These are phyloP conservation scores for Xerocomus nothofagi DNA, from an alignment of 1,284 basidiomycete genomes.

Conservation along the genomic window DNA sequence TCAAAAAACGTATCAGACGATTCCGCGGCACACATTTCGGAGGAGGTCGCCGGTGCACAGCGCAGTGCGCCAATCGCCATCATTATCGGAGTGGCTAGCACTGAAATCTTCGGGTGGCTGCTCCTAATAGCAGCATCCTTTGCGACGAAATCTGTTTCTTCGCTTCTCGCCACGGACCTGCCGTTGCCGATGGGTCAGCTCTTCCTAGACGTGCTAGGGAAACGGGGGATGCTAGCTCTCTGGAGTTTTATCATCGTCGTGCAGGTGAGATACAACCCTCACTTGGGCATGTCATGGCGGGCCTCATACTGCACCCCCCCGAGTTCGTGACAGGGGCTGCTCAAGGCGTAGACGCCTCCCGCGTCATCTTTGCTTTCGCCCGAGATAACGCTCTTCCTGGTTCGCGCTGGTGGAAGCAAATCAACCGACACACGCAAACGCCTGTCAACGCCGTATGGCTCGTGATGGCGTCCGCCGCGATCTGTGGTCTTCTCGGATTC, in stretches of 20 bases:
- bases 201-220: constrained; percentile 64
- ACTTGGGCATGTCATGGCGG: not conserved
- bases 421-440: constrained; percentile 59
- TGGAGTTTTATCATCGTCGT: constrained; percentile 73
- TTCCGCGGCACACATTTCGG: constrained; percentile 75
- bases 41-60: constrained; percentile 69
- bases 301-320: not conserved
- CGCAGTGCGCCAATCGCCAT: constrained; percentile 77
- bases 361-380: constrained; percentile 73
- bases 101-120: constrained; percentile 63
- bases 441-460: constrained; percentile 76
- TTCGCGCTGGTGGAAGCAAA: constrained; percentile 63
- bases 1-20: constrained; percentile 57
- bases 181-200: constrained; percentile 73
- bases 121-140: constrained; percentile 64
- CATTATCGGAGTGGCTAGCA: constrained; percentile 60
- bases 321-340: constrained; percentile 73
- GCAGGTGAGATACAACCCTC: constrained; percentile 43
- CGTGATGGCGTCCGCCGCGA: constrained; percentile 55
- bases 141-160: constrained; percentile 55
- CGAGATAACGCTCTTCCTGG: constrained; percentile 72
- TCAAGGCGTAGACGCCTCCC: constrained; percentile 73
- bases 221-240: constrained; percentile 66
- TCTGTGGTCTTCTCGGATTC: constrained; percentile 68
- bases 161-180: constrained; percentile 49